A percentile compares a stretch with the other conserved stretches of the same genome.
phyloP scores from a whole-genome alignment of 2,329 filamentous ascomycete species.

The Aspergillus novoparasiticus region DNA sequence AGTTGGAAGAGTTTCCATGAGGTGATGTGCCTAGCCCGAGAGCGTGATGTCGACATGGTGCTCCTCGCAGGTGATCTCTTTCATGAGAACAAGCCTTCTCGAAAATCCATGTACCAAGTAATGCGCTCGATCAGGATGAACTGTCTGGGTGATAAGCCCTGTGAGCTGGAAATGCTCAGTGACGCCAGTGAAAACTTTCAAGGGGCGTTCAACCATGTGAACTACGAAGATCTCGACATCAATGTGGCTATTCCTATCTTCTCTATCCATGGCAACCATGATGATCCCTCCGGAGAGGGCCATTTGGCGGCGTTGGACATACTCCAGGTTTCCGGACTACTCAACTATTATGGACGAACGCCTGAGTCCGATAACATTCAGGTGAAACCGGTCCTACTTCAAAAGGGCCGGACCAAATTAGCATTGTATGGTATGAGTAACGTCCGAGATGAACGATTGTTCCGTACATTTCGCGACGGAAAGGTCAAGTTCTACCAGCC shows the following conservation, averaged over 20 bases:
- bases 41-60: slow-evolving; percentile 95
- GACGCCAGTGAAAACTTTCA: slow-evolving; percentile 91
- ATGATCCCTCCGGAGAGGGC: slow-evolving; percentile 95
- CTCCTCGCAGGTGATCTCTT: slow-evolving; percentile 93
- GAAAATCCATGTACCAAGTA: slow-evolving; percentile 95
- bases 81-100: slow-evolving; percentile 95
- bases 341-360: slow-evolving; percentile 95
- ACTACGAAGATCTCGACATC: slow-evolving; percentile 96
- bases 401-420: slow-evolving; percentile 90
- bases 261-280: slow-evolving; percentile 97
- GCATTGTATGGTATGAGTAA: slow-evolving; percentile 95
- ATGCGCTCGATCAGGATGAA: slow-evolving; percentile 93
- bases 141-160: slow-evolving; percentile 92
- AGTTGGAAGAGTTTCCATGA: slow-evolving; percentile 97
- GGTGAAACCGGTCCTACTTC: slow-evolving; percentile 86
- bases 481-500: slow-evolving; percentile 94
- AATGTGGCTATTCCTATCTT: slow-evolving; percentile 97
- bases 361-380: slow-evolving; percentile 92
- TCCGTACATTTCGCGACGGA: slow-evolving; percentile 87
- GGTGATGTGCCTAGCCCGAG: slow-evolving; percentile 83
- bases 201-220: slow-evolving; percentile 87
- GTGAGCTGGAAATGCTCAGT: slow-evolving; percentile 90
- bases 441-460: slow-evolving; percentile 91
- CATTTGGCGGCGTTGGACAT: slow-evolving; percentile 89
- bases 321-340: slow-evolving; percentile 82